Evolutionary conservation across 73 alveolate species (phyloP), one percentile per base, ranked within the genome.

Genomic region (Diophrys appendiculata): DNA sequence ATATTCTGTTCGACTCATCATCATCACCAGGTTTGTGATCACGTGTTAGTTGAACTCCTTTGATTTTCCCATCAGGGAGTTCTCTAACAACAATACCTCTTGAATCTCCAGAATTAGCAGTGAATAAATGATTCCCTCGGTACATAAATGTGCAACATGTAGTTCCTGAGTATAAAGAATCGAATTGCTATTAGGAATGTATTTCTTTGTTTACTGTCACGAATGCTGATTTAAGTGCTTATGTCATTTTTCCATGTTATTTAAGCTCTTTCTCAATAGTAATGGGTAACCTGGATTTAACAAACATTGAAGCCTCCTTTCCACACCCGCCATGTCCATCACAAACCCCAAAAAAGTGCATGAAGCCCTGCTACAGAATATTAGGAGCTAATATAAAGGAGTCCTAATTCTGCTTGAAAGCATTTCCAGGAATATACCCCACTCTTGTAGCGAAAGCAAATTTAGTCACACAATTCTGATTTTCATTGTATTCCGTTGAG

Each of bases 301-400:
- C 73, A 55, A 70, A 90, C 28, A 84, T 86, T 34, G 91, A 80
- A 28, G 80, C 96, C 55, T 85, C 88, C 76, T 90, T 90, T 67
- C 23, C 23, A 25, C 26, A 5, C 54, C 75, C 31, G 11, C 98
- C 98, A 79, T 95, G 99, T 11, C 99, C 99, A 76, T 95, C 99
- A 55, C 96, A 87, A 18, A 95, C 99, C 24, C 98, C 98, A 70
- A 93, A 93, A 71, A 73, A 91, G 71, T 88, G 91, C 73, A 80
- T 79, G 34, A 90, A 92, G 1, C 84, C 90, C 54, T 83, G 88
- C 56, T 90, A 90, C 27, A 88, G 82, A 56, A 93, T 80, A 89
- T 93, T 93, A 69, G 93, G 92, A 3, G 93, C 94, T 13, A 92
- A 81, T 69, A 95, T 93, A 79, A 91, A 95, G 69, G 91, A 83